Evolutionary conservation across 768 basidiomycete species (phyloP).

Genomic region (Boletus insuetus): DNA sequence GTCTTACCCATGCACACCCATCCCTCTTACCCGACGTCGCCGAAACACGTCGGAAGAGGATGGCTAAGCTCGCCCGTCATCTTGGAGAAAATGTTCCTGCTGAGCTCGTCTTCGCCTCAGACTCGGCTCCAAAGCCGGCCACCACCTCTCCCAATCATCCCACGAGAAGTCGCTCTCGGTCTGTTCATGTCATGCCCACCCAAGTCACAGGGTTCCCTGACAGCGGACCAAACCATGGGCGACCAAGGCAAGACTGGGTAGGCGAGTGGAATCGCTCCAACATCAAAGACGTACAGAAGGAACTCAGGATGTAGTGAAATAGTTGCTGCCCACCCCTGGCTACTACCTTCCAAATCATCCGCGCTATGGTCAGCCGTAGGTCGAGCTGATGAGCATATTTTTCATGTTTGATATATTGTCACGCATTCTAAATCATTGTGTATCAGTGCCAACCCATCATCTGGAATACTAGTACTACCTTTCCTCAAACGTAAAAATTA

Average conservation of each 20-base stretch:
- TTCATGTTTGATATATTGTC: neutral
- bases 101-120: conserved; percentile 45
- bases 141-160: neutral
- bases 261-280: conserved; percentile 42
- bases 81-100: conserved; percentile 59
- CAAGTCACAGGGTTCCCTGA: neutral
- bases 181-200: conserved; percentile 7
- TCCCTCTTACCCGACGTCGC: conserved; percentile 25
- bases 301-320: conserved; percentile 30
- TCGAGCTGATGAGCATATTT: neutral
- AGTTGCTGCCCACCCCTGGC: neutral
- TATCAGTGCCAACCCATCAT: conserved; percentile 4
- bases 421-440: conserved; percentile 8
- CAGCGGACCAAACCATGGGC: neutral
- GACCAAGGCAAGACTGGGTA: conserved; percentile 27
- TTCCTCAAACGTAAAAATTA: no score
- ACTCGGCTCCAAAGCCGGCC: neutral
- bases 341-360: neutral
- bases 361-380: conserved; percentile 15
- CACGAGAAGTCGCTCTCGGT: conserved; percentile 14
- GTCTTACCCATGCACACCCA: conserved; percentile 6
- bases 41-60: conserved; percentile 43
- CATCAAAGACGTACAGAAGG: conserved; percentile 38
- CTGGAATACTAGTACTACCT: neutral
- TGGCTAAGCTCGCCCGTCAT: conserved; percentile 57